Conservation (phyloP, 345 rosid species). For the Cardiospermum halicacabum region DNA sequence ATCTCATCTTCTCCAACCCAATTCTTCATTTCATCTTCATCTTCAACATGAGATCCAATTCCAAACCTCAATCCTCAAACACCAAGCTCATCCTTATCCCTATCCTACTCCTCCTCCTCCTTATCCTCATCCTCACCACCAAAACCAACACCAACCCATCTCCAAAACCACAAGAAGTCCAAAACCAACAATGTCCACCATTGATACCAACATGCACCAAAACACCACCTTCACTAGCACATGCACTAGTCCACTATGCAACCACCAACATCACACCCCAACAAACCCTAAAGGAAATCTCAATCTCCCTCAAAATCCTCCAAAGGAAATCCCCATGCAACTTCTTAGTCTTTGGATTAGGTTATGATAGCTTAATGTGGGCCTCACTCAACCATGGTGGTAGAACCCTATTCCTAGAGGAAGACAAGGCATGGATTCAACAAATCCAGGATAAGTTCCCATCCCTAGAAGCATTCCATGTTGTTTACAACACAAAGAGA, state of each 20-base stretch:
- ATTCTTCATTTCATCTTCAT: neutral
- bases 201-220: slow-evolving; percentile 36
- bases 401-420: slow-evolving; percentile 79
- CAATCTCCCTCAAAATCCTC: slow-evolving; percentile 56
- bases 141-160: slow-evolving; percentile 38
- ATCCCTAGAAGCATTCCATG: slow-evolving; percentile 64
- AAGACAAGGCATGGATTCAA: slow-evolving; percentile 72
- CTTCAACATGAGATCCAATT: slow-evolving; percentile 26
- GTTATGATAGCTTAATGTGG: slow-evolving; percentile 97
- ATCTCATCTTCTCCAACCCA: neutral
- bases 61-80: slow-evolving; percentile 33
- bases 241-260: slow-evolving; percentile 67
- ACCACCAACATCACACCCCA: slow-evolving; percentile 83
- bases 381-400: slow-evolving; percentile 73
- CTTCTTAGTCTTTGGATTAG: slow-evolving; percentile 80
- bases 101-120: slow-evolving; percentile 38
- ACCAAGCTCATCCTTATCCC: slow-evolving; percentile 32
- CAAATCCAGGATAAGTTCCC: slow-evolving; percentile 48
- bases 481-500: slow-evolving; percentile 62
- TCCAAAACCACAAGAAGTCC: neutral
- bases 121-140: slow-evolving; percentile 40
- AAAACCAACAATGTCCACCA: slow-evolving; percentile 22
- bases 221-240: slow-evolving; percentile 60
- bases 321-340: slow-evolving; percentile 75
- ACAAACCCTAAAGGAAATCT: slow-evolving; percentile 74